Evolutionary conservation across 257 asterid species (phyloP), one percentile per base, ranked within the genome.

Genomic region (Capsicum rhomboideum): DNA sequence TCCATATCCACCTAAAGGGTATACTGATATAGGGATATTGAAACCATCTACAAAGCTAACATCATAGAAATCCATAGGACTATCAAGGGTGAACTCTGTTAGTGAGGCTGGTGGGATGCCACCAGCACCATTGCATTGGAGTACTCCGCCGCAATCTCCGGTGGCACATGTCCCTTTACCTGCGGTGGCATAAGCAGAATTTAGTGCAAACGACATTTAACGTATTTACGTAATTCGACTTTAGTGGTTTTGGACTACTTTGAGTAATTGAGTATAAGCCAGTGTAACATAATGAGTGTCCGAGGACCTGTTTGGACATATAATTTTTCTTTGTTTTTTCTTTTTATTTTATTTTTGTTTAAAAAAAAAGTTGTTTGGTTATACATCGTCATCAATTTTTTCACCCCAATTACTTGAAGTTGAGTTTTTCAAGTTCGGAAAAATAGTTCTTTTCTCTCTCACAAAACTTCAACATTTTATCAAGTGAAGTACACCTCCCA

Each of bases 81-180:
- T 85, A 69, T 87, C 91, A 8, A 94, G 53, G 6, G 97, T 90
- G 90, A 94, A 90, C 86, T 94, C 98, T 7, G 93, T 94, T 52
- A 94, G 86, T 11, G 97, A 87, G 52, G 80, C 95, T 10, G 97
- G 98, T 3, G 98, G 95, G 10, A 16, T 54, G 4, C 97, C 98
- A 0, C 93, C 94, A 1, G 69, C 77, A 42, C 95, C 93, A 0
- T 78, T 74, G 82, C 97, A 93, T 58, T 88, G 80, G 13, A 90
- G 84, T 56, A 56, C 84, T 68, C 92, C 89, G 4, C 90, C 91
- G 1, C 98, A 94, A 87, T 94, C 92, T 1, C 93, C 97, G 1
- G 97, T 92, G 84, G 82, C 14, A 84, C 98, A 94, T 54, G 56
- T 59, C 44, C 97, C 97, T 49, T 75, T 75, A 75, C 61, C 61